Percentiles rank a stretch among this genome's conserved stretches.
These are phyloP conservation scores for Cercospora beticola DNA, from an alignment of 2,329 filamentous ascomycete species.

Conservation along the genomic window DNA sequence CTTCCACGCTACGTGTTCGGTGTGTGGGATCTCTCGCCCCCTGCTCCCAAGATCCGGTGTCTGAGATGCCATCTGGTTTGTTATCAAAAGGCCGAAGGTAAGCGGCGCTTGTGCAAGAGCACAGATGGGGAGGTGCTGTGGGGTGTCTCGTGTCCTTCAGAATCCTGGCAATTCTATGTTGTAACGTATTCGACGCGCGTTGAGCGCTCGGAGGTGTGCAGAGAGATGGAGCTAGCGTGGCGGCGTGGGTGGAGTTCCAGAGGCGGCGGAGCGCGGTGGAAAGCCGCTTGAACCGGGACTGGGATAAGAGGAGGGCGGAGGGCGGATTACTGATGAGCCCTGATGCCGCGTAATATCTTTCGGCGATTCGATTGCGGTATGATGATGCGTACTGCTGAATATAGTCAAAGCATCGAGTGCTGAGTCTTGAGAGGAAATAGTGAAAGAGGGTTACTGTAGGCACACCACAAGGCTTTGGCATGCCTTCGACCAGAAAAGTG, in stretches of 20 bases:
- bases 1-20: neutral
- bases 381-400: neutral
- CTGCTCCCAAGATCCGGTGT: neutral
- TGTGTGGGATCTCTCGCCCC: neutral
- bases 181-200: neutral
- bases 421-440: neutral
- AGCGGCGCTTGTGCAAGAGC: conserved; percentile 4
- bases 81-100: conserved; percentile 1
- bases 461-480: neutral
- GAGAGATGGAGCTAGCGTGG: neutral
- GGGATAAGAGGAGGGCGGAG: neutral
- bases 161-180: neutral
- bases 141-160: neutral
- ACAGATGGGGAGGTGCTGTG: conserved; percentile 3
- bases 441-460: neutral
- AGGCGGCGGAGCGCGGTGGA: neutral
- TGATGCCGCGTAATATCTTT: neutral
- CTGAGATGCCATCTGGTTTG: neutral
- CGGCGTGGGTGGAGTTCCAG: neutral
- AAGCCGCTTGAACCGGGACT: neutral
- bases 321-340: neutral
- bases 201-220: neutral
- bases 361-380: neutral
- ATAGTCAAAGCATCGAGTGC: neutral
- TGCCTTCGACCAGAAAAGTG: neutral